These are phyloP conservation scores for Nakazawaea populi DNA, from an alignment of 805 yeast species.

Conservation along the genomic window DNA sequence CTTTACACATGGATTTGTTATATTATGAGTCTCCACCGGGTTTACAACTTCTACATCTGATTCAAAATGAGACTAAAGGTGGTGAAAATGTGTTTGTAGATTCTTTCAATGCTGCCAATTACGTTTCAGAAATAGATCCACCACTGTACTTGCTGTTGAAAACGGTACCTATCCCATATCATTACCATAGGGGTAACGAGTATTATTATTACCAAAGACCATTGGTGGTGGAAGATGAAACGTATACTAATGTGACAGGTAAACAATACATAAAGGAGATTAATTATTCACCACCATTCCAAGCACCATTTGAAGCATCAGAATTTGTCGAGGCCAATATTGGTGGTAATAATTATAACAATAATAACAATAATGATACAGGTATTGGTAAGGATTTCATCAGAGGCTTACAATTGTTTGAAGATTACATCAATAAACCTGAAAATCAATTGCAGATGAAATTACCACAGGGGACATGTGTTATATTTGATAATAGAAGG, in stretches of 20 bases:
- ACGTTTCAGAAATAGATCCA: conserved; percentile 50
- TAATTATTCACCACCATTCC: conserved; percentile 80
- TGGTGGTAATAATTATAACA: too few relatives aligned
- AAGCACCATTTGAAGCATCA: conserved; percentile 62
- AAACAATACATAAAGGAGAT: conserved; percentile 42
- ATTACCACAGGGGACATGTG: conserved; percentile 54
- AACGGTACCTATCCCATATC: conserved; percentile 61
- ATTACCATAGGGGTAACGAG: conserved; percentile 56
- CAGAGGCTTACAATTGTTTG: conserved; percentile 58
- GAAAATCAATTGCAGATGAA: conserved; percentile 49
- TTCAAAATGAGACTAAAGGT: conserved; percentile 48
- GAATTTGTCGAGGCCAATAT: conserved; percentile 31
- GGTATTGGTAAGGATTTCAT: conserved; percentile 44
- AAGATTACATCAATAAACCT: conserved; percentile 45
- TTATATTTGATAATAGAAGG: conserved; percentile 67
- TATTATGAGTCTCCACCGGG: conserved; percentile 84
- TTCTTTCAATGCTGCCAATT: conserved; percentile 57
- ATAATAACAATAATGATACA: conserved; percentile 15
- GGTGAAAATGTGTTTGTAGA: conserved; percentile 71
- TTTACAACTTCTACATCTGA: conserved; percentile 59
- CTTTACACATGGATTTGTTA: conserved; percentile 71
- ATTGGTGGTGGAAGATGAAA: conserved; percentile 50
- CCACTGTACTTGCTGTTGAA: conserved; percentile 58
- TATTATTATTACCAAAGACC: conserved; percentile 60
- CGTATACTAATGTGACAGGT: conserved; percentile 18